Evolutionary conservation across 805 yeast species (phyloP), one percentile per base, ranked within the genome.

Genomic region (Teunomyces gatunensis): DNA sequence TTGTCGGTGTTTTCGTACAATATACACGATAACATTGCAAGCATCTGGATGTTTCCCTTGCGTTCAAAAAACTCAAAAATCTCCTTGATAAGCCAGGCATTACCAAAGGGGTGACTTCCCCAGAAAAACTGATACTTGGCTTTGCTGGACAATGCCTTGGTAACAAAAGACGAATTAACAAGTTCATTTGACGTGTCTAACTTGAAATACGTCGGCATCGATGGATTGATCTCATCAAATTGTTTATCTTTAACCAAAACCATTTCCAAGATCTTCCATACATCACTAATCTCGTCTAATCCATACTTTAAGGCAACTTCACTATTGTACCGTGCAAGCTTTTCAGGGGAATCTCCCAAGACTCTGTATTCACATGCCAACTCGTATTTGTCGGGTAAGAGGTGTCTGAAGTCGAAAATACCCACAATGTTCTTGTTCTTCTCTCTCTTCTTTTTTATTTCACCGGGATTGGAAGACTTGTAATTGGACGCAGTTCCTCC

Each of bases 1-100:
- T 60, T 63, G 21, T 42, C 46, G 11, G 56, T 39, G 54, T 74
- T 77, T 57, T 74, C 87, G 57, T 71, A 74, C 47, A 87, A 65
- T 4, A 89, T 74, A 65, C 96, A 88, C 3, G 92, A 80, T 54
- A 90, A 65, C 89, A 88, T 87, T 0, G 96, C 96, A 20, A 91
- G 69, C 96, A 92, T 89, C 63, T 92, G 97, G 23, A 89, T 66
- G 57, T 92, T 85, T 1, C 84, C 81, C 36, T 73, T 59, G 29
- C 57, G 66, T 55, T 85, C 94, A 59, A 84, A 89, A 55, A 84
- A 84, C 1, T 63, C 59, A 58, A 91, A 72, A 34, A 89, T 69
- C 49, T 81, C 79, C 21, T 74, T 74, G 0, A 89, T 73, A 18
- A 89, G 68, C 87, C 89, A 80, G 10, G 74, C 55, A 34, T 82